phyloP scores from a whole-genome alignment of 2,329 filamentous ascomycete species.

The Aspergillus sp. region DNA sequence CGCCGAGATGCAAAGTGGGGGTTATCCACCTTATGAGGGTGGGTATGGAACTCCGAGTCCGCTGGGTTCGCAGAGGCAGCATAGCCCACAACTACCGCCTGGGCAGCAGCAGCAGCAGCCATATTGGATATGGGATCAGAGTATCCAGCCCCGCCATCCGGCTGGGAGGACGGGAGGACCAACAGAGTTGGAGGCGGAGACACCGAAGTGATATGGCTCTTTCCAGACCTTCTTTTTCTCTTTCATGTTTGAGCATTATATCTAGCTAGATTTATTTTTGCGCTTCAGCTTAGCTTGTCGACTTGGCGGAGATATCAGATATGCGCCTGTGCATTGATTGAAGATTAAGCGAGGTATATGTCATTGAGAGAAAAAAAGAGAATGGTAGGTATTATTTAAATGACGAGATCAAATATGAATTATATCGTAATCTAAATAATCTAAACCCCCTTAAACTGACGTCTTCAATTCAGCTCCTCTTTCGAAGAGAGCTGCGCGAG shows the following conservation, averaged over 20 bases:
- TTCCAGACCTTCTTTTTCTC: too few species aligned
- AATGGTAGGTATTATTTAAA: not conserved
- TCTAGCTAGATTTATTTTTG: not conserved
- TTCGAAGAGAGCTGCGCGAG: conserved; percentile 10
- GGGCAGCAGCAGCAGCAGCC: not conserved
- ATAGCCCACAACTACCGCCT: not conserved
- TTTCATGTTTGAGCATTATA: not conserved
- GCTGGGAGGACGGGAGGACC: not conserved
- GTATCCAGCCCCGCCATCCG: not conserved
- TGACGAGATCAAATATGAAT: not conserved
- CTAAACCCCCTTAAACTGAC: too few species aligned
- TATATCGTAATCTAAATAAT: not conserved
- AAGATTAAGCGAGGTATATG: not conserved
- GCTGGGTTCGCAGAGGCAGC: not conserved
- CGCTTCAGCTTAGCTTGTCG: too few species aligned
- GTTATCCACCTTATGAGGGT: not conserved
- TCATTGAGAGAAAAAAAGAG: not conserved
- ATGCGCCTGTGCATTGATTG: too few species aligned
- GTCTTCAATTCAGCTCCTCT: conserved; percentile 5
- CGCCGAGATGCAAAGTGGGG: not conserved
- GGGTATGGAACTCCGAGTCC: not conserved
- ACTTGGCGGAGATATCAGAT: too few species aligned
- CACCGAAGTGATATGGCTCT: not conserved
- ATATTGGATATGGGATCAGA: conserved; percentile 9
- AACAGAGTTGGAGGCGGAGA: conserved; percentile 7